Conservation (phyloP, 495 filamentous ascomycete species). For the Xylaria intraflava region DNA sequence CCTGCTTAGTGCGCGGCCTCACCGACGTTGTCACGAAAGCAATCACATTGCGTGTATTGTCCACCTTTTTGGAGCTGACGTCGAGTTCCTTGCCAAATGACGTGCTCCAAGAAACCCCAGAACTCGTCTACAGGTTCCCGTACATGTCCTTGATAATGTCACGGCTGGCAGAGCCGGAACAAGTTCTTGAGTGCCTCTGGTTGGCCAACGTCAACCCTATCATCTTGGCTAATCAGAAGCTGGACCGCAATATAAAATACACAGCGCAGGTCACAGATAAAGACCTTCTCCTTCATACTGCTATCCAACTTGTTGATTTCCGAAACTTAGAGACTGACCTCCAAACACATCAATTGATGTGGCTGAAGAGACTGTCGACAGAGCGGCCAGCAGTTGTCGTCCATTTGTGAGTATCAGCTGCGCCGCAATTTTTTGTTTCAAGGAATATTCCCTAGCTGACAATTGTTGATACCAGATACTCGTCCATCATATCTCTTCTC, state of each 20-base stretch:
- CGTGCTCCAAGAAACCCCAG: conserved; percentile 16
- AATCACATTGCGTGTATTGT: conserved; percentile 48
- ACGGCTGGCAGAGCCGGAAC: conserved; percentile 37
- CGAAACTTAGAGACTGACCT: conserved; percentile 47
- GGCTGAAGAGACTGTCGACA: conserved; percentile 44
- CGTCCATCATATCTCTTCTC: conserved; percentile 44
- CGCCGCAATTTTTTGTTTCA: neutral
- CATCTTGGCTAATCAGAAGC: conserved; percentile 25
- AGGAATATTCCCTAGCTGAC: conserved; percentile 5
- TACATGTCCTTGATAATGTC: conserved; percentile 48
- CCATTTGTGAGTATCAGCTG: conserved; percentile 39
- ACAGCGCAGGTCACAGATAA: conserved; percentile 43
- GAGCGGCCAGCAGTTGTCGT: conserved; percentile 43
- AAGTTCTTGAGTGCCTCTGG: conserved; percentile 48
- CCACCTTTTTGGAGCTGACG: conserved; percentile 54
- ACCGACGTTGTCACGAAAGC: conserved; percentile 52
- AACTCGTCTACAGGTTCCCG: conserved; percentile 37
- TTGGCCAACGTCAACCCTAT: conserved; percentile 40
- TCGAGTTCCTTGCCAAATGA: conserved; percentile 27
- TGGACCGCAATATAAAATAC: conserved; percentile 34
- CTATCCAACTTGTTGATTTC: conserved; percentile 52
- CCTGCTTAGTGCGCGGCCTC: conserved; percentile 53
- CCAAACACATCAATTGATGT: conserved; percentile 46
- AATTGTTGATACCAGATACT: conserved; percentile 28
- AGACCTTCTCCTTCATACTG: conserved; percentile 50